Evolutionary conservation across 306 rosid genomes (phyloP), one percentile per base, ranked within the genome.

Genomic region (Trifolium subterraneum): DNA sequence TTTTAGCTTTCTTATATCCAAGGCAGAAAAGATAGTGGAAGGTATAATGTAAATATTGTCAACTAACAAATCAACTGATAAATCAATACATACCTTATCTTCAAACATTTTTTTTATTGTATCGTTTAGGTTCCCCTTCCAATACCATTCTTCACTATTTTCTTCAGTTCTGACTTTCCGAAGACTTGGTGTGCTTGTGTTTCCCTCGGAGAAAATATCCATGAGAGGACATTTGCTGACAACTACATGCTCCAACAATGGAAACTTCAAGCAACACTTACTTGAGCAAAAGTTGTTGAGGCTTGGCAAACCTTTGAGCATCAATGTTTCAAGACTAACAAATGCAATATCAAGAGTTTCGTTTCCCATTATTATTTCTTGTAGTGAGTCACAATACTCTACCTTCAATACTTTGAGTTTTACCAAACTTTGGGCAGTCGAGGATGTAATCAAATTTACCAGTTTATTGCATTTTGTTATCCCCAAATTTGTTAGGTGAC

Each of bases 401-500:
- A 50, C 20, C 5, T 8, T 16, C 56, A 50, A 0, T 8, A 2
- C 12, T 7, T 10, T 50, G 39, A 59, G 64, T 10, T 59, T 27
- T 13, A 12, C 10, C 39, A 59, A 29, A 59, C 64, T 59, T 59
- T 29, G 64, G 1, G 64, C 64, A 6, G 20, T 59, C 15, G 64
- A 1, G 10, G 64, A 27, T 27, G 64, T 27, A 14, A 59, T 59
- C 13, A 59, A 13, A 4, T 10, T 19, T 36, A 20, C 14, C n/a
- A 64, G 0, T 4, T 22, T 19, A 35, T 56, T 61, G 39, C 78
- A 74, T 7, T 20, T 47, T 20, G 11, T 6, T 31, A 74, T 44
- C 71, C 8, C 16, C 50, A 74, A 64, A 50, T 18, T 14, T 48
- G 25, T 63, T 39, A 74, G 54, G 41, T 33, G 31, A 16, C 10